Percentiles rank a stretch among this genome's conserved stretches.
These are phyloP conservation scores for Camellia oleifera DNA, from an alignment of 179 eudicot species.

Conservation along the genomic window DNA sequence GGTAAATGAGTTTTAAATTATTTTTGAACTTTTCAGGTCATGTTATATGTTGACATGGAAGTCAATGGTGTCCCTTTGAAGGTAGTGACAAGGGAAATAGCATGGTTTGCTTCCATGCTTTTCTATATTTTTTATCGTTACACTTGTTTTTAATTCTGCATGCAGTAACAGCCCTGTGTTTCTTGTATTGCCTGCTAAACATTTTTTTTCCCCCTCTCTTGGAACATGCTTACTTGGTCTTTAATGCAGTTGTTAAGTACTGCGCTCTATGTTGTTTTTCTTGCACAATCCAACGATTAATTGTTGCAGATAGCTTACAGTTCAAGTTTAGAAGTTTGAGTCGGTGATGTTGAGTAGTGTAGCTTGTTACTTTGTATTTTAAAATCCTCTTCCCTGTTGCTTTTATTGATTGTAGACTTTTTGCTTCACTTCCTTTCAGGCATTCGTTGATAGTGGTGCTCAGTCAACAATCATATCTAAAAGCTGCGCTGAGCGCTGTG, in stretches of 20 bases:
- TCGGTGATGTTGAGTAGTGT: background rate
- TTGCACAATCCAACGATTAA: background rate
- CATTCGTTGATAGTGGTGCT: slow-evolving; percentile 99
- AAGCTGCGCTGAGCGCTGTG: slow-evolving; percentile 96
- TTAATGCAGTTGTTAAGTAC: background rate
- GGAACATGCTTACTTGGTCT: background rate
- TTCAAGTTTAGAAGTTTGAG: background rate
- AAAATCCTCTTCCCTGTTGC: slow-evolving; percentile 4
- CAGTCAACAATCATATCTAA: slow-evolving; percentile 98
- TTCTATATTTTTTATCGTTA: background rate
- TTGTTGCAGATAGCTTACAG: background rate
- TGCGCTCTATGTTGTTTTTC: background rate
- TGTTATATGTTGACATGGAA: slow-evolving; percentile 99
- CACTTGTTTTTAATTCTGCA: background rate
- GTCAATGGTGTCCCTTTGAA: slow-evolving; percentile 97
- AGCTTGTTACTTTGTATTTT: background rate
- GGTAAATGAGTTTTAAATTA: background rate
- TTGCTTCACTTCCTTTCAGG: slow-evolving; percentile 44
- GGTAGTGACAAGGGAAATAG: slow-evolving; percentile 41
- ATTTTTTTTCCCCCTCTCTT: background rate
- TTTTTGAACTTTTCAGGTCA: slow-evolving; percentile 57
- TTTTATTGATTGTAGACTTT: background rate
- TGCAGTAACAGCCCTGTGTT: background rate
- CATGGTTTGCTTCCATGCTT: background rate
- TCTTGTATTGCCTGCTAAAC: background rate